These are phyloP conservation scores for Delitschia confertaspora DNA, from an alignment of 495 filamentous ascomycete genomes.

Conservation along the genomic window DNA sequence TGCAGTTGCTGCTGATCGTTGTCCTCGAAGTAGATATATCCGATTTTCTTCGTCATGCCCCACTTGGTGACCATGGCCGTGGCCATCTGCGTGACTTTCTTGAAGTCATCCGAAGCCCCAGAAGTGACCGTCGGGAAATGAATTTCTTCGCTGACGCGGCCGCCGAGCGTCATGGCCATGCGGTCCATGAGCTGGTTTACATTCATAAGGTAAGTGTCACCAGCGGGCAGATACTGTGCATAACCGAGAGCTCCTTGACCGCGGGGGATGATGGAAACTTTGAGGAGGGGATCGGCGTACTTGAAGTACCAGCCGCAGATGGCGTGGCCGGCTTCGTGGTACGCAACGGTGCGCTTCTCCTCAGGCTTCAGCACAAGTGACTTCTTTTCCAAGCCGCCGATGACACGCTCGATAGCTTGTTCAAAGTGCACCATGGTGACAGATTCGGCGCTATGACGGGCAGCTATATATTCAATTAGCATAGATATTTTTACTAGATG, in stretches of 20 bases:
- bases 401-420: conserved; percentile 91
- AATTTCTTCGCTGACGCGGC: conserved; percentile 86
- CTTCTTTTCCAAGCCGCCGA: conserved; percentile 93
- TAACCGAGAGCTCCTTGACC: conserved; percentile 90
- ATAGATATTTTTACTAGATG: conserved; percentile 4
- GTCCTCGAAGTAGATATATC: conserved; percentile 76
- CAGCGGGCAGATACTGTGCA: conserved; percentile 86
- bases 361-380: conserved; percentile 83
- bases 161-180: conserved; percentile 98
- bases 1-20: conserved; percentile 67
- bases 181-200: conserved; percentile 96
- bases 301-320: conserved; percentile 98
- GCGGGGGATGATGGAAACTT: conserved; percentile 96
- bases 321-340: conserved; percentile 96
- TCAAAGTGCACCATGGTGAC: conserved; percentile 90
- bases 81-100: conserved; percentile 94
- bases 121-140: conserved; percentile 94
- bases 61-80: conserved; percentile 95
- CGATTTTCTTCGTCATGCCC: conserved; percentile 92
- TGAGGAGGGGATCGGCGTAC: conserved; percentile 91
- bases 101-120: conserved; percentile 93
- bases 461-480: conserved; percentile 55
- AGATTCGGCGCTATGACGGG: conserved; percentile 62
- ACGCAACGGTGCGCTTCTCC: conserved; percentile 91
- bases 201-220: conserved; percentile 90